Percentiles rank a stretch among this genome's conserved stretches.
These are phyloP conservation scores for Calocera cornea DNA, from an alignment of 768 basidiomycete genomes.

Conservation along the genomic window DNA sequence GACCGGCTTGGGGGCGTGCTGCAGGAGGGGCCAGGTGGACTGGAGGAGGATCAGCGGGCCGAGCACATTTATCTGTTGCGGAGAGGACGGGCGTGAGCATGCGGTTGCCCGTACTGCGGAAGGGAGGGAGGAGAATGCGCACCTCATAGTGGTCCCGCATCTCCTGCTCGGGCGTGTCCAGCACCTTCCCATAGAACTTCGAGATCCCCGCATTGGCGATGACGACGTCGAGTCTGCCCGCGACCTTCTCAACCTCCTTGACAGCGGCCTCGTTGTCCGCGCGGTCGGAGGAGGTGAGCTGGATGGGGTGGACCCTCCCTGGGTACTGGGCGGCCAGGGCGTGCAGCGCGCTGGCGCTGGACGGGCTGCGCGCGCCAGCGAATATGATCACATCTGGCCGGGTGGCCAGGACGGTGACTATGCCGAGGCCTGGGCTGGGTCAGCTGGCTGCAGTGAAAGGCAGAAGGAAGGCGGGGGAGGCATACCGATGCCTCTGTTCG, in stretches of 20 bases:
- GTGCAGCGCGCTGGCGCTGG: constrained; percentile 4
- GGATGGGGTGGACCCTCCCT: constrained; percentile 10
- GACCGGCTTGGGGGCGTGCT: background rate
- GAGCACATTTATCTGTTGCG: constrained; percentile 9
- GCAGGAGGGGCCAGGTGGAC: constrained; percentile 11
- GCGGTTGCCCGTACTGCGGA: too few species aligned
- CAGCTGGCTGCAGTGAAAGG: background rate
- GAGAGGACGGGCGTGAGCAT: too few species aligned
- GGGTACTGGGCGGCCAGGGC: constrained; percentile 4
- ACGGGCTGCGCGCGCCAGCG: constrained; percentile 12
- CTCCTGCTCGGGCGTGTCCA: background rate
- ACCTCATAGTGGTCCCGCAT: constrained; percentile 5
- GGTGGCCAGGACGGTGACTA: constrained; percentile 7
- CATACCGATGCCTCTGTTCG: constrained; percentile 12
- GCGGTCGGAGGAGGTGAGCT: constrained; percentile 11
- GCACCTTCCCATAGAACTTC: background rate
- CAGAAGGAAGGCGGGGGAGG: background rate
- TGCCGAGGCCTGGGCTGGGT: constrained; percentile 2
- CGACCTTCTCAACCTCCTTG: constrained; percentile 7
- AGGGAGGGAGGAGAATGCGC: background rate
- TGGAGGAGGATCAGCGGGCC: constrained; percentile 17
- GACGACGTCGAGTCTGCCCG: constrained; percentile 15
- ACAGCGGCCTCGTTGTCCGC: constrained; percentile 12
- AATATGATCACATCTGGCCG: constrained; percentile 11
- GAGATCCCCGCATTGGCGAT: constrained; percentile 18